Conservation (phyloP, 2,329 filamentous ascomycete genomes). For the Zymoseptoria passerinii region DNA sequence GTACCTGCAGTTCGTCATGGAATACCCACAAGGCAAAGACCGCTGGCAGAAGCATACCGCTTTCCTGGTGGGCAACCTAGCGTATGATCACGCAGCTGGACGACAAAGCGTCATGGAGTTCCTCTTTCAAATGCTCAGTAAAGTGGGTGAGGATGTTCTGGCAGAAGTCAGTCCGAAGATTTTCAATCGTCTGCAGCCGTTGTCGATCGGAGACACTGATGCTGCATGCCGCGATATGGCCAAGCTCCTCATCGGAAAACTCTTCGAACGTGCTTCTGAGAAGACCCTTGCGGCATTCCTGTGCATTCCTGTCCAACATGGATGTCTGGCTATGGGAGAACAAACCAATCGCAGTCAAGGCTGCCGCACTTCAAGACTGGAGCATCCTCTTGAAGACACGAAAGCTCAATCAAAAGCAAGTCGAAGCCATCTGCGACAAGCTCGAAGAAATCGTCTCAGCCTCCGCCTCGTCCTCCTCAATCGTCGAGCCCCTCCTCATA, state of each 20-base stretch:
- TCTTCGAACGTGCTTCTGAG: conserved; percentile 69
- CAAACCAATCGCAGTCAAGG: conserved; percentile 61
- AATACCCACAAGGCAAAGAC: conserved; percentile 86
- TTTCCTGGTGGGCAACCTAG: conserved; percentile 83
- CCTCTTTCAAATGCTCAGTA: conserved; percentile 74
- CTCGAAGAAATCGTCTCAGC: conserved; percentile 46
- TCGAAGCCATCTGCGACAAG: conserved; percentile 47
- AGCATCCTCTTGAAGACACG: conserved; percentile 67
- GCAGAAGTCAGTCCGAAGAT: conserved; percentile 74
- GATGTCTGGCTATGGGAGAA: conserved; percentile 68
- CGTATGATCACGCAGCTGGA: conserved; percentile 82
- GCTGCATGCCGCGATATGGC: conserved; percentile 78
- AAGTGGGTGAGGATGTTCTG: conserved; percentile 71
- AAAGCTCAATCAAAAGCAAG: conserved; percentile 59
- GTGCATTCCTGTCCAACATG: conserved; percentile 61
- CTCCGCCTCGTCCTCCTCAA: conserved; percentile 43
- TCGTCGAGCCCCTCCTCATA: conserved; percentile 61
- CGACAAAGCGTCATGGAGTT: conserved; percentile 90
- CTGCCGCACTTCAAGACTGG: conserved; percentile 72
- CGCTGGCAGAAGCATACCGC: conserved; percentile 81
- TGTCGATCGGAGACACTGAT: conserved; percentile 81
- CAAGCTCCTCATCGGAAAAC: conserved; percentile 66
- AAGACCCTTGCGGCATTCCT: conserved; percentile 65
- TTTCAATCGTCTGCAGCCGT: conserved; percentile 78
- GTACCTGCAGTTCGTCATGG: conserved; percentile 88